These are phyloP conservation scores for Rhodotorula glutinis DNA, from an alignment of 1,284 basidiomycete species.

Conservation along the genomic window DNA sequence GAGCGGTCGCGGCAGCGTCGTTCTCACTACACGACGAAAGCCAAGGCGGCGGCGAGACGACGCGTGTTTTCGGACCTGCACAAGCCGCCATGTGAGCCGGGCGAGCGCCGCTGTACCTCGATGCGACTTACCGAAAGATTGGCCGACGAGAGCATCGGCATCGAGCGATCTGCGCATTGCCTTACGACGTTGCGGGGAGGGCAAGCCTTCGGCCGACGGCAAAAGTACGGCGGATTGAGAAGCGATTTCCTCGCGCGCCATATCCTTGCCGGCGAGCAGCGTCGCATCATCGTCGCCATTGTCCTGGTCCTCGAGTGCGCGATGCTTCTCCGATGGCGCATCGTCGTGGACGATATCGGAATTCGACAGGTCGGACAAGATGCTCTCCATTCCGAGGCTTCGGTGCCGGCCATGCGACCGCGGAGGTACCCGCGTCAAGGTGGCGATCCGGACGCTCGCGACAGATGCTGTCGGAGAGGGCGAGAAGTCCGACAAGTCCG, in stretches of 20 bases:
- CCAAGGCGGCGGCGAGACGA: slow-evolving; percentile 37
- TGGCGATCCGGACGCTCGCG: slow-evolving; percentile 32
- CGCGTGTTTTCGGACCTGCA: slow-evolving; percentile 32
- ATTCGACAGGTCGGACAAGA: slow-evolving; percentile 9
- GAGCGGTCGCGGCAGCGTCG: background rate
- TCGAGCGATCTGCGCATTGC: too few species aligned
- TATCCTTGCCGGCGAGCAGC: too few species aligned
- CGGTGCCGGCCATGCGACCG: background rate
- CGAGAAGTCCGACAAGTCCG: slow-evolving; percentile 27
- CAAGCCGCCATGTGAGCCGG: background rate
- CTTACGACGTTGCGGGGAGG: too few species aligned
- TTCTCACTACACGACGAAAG: slow-evolving; percentile 4
- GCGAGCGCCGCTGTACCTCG: background rate
- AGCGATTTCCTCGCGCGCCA: too few species aligned
- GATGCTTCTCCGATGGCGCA: too few species aligned
- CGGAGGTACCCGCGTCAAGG: slow-evolving; percentile 8
- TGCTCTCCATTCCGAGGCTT: slow-evolving; percentile 11
- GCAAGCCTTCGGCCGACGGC: too few species aligned
- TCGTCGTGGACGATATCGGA: too few species aligned
- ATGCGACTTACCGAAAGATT: slow-evolving; percentile 23
- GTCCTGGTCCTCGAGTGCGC: too few species aligned
- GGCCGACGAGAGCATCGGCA: background rate
- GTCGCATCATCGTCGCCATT: too few species aligned
- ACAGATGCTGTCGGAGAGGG: slow-evolving; percentile 26
- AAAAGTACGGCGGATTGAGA: too few species aligned